Evolutionary conservation across 257 asterid species (phyloP).

Genomic region (Capsicum rhomboideum): DNA sequence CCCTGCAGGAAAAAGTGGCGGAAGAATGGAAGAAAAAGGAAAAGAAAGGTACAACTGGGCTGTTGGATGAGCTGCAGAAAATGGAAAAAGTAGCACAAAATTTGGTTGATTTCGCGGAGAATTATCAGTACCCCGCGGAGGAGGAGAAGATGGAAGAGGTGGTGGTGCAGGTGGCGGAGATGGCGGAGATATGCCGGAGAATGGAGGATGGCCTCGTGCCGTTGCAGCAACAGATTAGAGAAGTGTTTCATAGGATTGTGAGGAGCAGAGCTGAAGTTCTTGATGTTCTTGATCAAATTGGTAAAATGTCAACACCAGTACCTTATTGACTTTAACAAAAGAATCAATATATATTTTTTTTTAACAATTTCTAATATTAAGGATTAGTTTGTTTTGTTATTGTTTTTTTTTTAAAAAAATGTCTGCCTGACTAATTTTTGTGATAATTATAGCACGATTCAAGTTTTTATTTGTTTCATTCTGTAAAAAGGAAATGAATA

Average conservation of each 20-base stretch:
- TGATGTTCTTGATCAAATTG: conserved; percentile 69
- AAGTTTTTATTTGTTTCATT: not conserved
- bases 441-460: not conserved
- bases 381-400: not conserved
- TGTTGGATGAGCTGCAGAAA: conserved; percentile 68
- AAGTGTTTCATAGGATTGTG: conserved; percentile 91
- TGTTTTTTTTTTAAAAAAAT: not conserved
- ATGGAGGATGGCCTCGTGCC: conserved; percentile 89
- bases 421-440: not conserved
- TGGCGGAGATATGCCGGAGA: conserved; percentile 56
- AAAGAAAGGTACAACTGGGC: conserved; percentile 60
- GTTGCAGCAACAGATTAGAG: conserved; percentile 60
- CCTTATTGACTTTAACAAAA: conserved; percentile 32
- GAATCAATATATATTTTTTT: not conserved
- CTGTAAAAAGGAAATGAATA: not conserved
- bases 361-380: not conserved
- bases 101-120: conserved; percentile 49
- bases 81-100: conserved; percentile 66
- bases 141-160: conserved; percentile 57
- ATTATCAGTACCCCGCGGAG: conserved; percentile 59
- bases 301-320: conserved; percentile 50
- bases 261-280: conserved; percentile 78
- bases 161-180: conserved; percentile 51
- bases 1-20: conserved; percentile 67
- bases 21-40: conserved; percentile 93